Evolutionary conservation across 2,329 filamentous ascomycete species (phyloP), one percentile per base, ranked within the genome.

Genomic region (Chaetothyriales sp.): DNA sequence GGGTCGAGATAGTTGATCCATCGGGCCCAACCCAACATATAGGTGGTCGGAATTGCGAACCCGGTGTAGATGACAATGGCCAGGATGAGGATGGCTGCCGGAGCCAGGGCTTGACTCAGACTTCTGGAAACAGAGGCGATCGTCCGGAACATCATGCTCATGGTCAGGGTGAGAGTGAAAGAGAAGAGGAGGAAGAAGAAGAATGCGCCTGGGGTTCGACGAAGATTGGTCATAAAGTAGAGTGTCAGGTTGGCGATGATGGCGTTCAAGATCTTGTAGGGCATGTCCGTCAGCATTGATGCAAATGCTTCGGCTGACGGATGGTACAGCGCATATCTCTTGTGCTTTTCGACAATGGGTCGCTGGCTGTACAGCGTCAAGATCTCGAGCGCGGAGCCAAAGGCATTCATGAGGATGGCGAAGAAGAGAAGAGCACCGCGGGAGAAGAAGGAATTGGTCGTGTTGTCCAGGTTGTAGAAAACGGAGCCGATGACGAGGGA

Each of bases 341-440:
- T 71, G 61, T 95, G 89, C 65, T 95, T 95, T 64, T 95, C 87
- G 55, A 95, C 86, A 60, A 95, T 94, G 1, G 86, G 84, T 26
- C 89, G 83, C 76, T 95, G 88, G 1, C 86, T 79, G 64, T 92
- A 95, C 3, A 95, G 75, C 68, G 60, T 89, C 87, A 22, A 67
- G 43, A 85, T 80, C 62, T 86, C 82, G 1, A 79, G 74, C 71
- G 84, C 78, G 19, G 79, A 73, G 1, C 83, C 61, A 6, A 85
- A 65, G 51, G 73, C 70, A 60, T 83, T 80, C 63, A 76, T 80
- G 0, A 85, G 67, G 0, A 84, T 67, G 0, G 80, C 69, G 48
- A 84, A 75, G 69, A 84, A 85, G 3, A 81, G 65, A 0, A 79
- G 74, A 49, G 81, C 82, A 0, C 74, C 72, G 58, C 83, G 83